Base-by-base conservation (phyloP, 495 filamentous ascomycete species). In the Massariosphaeria phaeospora region DNA sequence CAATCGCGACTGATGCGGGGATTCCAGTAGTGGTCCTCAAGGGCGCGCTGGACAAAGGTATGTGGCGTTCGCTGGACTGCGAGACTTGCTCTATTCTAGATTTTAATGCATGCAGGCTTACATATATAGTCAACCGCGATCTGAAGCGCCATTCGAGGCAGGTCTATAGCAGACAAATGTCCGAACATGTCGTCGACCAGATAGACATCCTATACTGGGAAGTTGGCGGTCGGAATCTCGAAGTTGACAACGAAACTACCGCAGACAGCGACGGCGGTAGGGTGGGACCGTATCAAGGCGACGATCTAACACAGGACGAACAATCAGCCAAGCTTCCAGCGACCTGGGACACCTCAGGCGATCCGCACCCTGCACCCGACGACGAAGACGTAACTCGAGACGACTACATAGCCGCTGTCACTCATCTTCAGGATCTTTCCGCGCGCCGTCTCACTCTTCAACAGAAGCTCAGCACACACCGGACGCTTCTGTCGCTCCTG, bases 111-210 rank as follows among this genome's bases (percentile, higher is more conserved):
- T 33, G 17, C 23, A 13, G 0, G 31, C 39, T 50, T 15, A 61
- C 18, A n/a, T 31, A 20, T 20, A 15, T 69, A 76, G 80, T 89
- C 9, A 90, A 91, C 66, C 72, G 78, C 36, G 70, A 72, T 20
- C 71, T 89, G 31, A 79, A 78, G 48, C 83, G 85, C 55, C 89
- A 94, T 67, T 77, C 78, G 54, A 82, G 80, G 26, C 73, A 83
- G 29, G 83, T 81, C 13, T 91, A 91, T 70, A 79, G 83, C 11
- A 79, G 84, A 0, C 86, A 91, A 60, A 81, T 85, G 0, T 80
- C 83, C 50, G 79, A 87, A 30, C 85, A 90, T 70, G 79, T 94
- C 34, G 88, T 86, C 20, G 84, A 89, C 68, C 88, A 94, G 73
- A 83, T 94, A 36, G 82, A 90, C 61, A 72, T 70, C 45, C 69